Base-by-base conservation (phyloP, 2,329 filamentous ascomycete genomes). In the Fusarium paranaense region DNA sequence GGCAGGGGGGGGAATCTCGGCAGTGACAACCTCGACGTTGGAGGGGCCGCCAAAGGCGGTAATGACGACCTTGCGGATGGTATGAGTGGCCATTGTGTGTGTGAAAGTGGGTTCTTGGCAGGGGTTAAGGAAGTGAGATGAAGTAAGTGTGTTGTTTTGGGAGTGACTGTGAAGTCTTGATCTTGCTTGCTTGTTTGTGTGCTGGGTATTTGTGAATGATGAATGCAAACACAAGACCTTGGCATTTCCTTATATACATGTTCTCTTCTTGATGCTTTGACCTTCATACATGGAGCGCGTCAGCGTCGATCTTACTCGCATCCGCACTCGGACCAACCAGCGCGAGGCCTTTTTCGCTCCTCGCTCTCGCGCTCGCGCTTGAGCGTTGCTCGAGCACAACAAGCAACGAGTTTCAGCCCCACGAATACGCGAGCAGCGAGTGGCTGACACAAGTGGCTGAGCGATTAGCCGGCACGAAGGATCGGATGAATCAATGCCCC, bases 31-130 rank as follows among this genome's bases (percentile, higher is more conserved):
- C 70, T 79, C 78, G 32, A 82, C 78, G 11, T 81, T 80, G 45
- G 84, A 81, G 18, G 82, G 76, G 35, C 84, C 82, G 58, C 87
- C 85, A 63, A 84, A 83, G 40, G 79, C 78, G 37, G 85, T 77
- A 70, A 88, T 84, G 64, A 86, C 74, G 20, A 83, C 86, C 71
- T 87, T 87, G 79, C 85, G 85, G 59, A 85, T 83, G 6, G 80
- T 77, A 40, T 78, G 73, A 57, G 75, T 77, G 16, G 76, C 58
- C 76, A 78, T 78, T 45, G 32, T 64, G 35, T 47, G 22, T 14
- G 25, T 30, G 45, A 30, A 27, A 25, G 47, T 30, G 47, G 25
- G 47, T 30, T 27, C 47, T 52, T 52, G 25, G 16, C 27, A 52
- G 47, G 47, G 47, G 47, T 52, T 52, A 27, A 27, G 25, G 25